Evolutionary conservation across 2,329 filamentous ascomycete genomes (phyloP), one percentile per base, ranked within the genome.

Genomic region (Colletotrichum godetiae): DNA sequence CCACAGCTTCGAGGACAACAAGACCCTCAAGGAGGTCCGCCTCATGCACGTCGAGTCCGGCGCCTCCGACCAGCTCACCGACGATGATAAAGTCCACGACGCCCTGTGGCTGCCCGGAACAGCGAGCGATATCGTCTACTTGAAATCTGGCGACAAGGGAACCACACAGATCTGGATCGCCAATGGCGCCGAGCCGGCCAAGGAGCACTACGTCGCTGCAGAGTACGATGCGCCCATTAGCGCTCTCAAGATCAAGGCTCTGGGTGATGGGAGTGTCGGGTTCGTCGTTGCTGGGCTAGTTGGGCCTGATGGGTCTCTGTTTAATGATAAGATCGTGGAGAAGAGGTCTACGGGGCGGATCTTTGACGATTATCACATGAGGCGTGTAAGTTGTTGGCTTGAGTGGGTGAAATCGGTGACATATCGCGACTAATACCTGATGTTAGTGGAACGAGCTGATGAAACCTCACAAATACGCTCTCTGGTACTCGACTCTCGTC

Each of bases 401-500:
- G 19, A 19, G 12, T 27, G 31, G 15, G 52, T 37, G 31, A 11
- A 52, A 1, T 2, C 5, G 8, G 4, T 19, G 22, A 15, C 49
- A 24, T 10, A 11, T 12, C 31, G 46, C 72, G 52, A 42, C 56
- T 61, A 57, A 57, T 5, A 61, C 35, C 5, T 57, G 35, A 7
- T 66, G 46, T 19, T 63, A 85, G 80, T 81, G 80, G 80, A 79
- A 82, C 67, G 68, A 77, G 1, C 81, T 81, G 42, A 76, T 76
- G 29, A 79, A 78, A 27, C 75, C 78, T 8, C 76, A 81, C 52
- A 80, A 77, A 24, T 79, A 82, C 65, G 75, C 78, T 5, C 79
- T 86, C 31, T 86, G 83, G 81, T 85, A 84, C 76, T 81, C 80
- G 11, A 78, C 76, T 12, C 76, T 86, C 22, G 69, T 77, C 49